These are phyloP conservation scores for Mycena belliarum DNA, from an alignment of 768 basidiomycete genomes.

Conservation along the genomic window DNA sequence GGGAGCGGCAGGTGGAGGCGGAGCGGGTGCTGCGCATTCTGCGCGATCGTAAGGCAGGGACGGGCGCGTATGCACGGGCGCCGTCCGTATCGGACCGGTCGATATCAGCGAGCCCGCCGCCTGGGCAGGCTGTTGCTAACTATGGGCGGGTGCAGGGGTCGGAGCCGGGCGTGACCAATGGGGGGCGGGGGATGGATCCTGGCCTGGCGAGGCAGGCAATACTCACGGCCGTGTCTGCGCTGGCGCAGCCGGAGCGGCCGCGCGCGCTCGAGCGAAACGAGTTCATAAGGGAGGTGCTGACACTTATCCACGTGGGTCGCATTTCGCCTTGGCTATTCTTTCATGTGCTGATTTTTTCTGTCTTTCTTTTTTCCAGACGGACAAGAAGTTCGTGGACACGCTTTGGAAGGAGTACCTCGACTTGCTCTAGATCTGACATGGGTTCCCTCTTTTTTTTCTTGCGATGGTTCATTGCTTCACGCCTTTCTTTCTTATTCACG, in stretches of 20 bases:
- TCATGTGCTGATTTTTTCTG: conserved; percentile 3
- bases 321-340: neutral
- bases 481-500: too few species aligned
- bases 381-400: conserved; percentile 64
- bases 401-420: conserved; percentile 55
- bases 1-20: conserved; percentile 39
- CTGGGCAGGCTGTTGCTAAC: too few species aligned
- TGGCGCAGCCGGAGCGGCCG: neutral
- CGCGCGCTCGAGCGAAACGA: conserved; percentile 48
- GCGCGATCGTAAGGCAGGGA: neutral
- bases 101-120: conserved; percentile 35
- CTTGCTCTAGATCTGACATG: conserved; percentile 6
- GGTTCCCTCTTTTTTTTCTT: neutral
- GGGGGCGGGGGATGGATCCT: too few species aligned
- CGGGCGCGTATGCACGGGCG: neutral
- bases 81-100: conserved; percentile 19
- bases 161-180: too few species aligned
- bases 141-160: too few species aligned
- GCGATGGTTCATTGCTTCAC: too few species aligned
- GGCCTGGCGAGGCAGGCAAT: neutral
- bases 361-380: conserved; percentile 43
- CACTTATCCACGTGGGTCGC: conserved; percentile 58
- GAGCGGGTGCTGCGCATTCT: conserved; percentile 19
- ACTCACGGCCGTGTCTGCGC: neutral
- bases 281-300: conserved; percentile 60